Conservation (phyloP, 495 filamentous ascomycete genomes). For the Halenospora varia region DNA sequence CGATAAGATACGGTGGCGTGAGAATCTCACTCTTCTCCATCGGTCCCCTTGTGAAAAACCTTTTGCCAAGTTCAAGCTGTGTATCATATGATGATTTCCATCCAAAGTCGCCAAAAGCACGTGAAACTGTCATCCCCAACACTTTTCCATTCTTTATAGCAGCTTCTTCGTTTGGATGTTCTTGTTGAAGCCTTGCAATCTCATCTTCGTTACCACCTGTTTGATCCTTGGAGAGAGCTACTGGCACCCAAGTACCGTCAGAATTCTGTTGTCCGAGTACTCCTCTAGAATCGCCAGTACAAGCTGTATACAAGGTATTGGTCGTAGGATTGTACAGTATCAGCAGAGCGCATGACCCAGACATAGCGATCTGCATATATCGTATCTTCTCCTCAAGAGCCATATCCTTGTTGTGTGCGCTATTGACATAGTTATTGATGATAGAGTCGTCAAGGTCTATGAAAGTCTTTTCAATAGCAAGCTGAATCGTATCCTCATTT, state of each 20-base stretch:
- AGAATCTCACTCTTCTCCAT: constrained; percentile 25
- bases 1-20: constrained; percentile 63
- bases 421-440: not conserved
- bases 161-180: constrained; percentile 56
- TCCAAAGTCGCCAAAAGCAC: constrained; percentile 59
- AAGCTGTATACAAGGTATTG: constrained; percentile 8
- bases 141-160: constrained; percentile 51
- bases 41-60: constrained; percentile 19
- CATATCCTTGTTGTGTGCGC: not conserved
- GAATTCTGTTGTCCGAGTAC: not conserved
- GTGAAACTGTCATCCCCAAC: constrained; percentile 51
- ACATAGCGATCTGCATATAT: not conserved
- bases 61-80: constrained; percentile 39
- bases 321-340: constrained; percentile 5
- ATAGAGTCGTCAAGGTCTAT: not conserved
- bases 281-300: constrained; percentile 1
- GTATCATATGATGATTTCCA: no score
- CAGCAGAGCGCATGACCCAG: constrained; percentile 10
- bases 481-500: not conserved
- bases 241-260: not conserved
- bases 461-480: not conserved
- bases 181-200: constrained; percentile 39
- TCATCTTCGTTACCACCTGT: constrained; percentile 52
- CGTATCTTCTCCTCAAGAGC: not conserved
- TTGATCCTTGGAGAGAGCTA: constrained; percentile 28